Evolutionary conservation across 179 eudicot species (phyloP).

Genomic region (Beta lomatogona): DNA sequence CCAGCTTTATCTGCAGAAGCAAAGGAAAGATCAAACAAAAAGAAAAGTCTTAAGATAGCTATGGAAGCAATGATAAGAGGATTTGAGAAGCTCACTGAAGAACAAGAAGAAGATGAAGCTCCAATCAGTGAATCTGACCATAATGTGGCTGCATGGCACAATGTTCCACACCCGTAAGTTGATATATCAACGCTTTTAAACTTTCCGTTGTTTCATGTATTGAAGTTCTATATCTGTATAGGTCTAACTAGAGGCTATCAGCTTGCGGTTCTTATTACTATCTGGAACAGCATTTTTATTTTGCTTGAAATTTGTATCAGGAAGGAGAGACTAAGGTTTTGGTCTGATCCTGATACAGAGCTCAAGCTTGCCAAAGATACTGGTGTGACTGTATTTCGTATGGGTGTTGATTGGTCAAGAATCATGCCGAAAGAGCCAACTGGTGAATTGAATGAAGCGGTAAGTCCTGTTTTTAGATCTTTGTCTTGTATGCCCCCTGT

Average conservation of each 20-base stretch:
- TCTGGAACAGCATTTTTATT: conserved; percentile 16
- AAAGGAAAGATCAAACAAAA: conserved; percentile 50
- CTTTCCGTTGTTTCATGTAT: conserved; percentile 2
- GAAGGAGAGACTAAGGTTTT: conserved; percentile 96
- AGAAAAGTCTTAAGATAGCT: conserved; percentile 65
- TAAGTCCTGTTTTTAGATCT: conserved; percentile 35
- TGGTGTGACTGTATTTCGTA: conserved; percentile 78
- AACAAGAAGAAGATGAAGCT: conserved; percentile 44
- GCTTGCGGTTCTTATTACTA: background rate
- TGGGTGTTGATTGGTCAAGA: conserved; percentile 99
- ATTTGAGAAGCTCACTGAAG: conserved; percentile 56
- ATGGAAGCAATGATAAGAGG: conserved; percentile 99
- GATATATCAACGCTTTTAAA: background rate
- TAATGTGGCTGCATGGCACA: conserved; percentile 98
- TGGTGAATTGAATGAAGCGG: conserved; percentile 60
- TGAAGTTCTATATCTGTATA: conserved; percentile 11
- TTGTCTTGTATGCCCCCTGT: conserved; percentile 4
- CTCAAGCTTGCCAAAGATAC: conserved; percentile 83
- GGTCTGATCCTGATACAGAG: conserved; percentile 98
- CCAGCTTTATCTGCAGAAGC: conserved; percentile 46
- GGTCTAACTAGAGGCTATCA: background rate
- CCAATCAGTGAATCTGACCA: conserved; percentile 53
- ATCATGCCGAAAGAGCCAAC: conserved; percentile 91
- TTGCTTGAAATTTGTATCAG: conserved; percentile 49
- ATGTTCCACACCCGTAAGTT: conserved; percentile 94